Evolutionary conservation across 805 yeast species (phyloP).

Genomic region (Metahyphopichia silvanorum): DNA sequence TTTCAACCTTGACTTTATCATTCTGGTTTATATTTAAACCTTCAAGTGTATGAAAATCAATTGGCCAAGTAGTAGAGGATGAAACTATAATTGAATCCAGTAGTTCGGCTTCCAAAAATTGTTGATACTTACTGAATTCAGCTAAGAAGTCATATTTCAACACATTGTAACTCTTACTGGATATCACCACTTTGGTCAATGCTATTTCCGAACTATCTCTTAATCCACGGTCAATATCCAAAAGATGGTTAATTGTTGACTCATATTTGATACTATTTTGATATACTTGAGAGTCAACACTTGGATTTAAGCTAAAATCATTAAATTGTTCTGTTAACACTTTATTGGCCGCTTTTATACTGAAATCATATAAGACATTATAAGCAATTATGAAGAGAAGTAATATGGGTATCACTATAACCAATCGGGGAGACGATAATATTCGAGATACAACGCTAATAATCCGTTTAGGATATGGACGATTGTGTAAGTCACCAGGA

Average conservation of each 20-base stretch:
- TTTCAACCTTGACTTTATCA: constrained; percentile 7
- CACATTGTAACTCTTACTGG: constrained; percentile 5
- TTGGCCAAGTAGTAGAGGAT: constrained; percentile 8
- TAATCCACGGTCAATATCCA: constrained; percentile 1
- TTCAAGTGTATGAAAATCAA: constrained; percentile 1
- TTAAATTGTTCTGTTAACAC: constrained; percentile 12
- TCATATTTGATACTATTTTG: background rate
- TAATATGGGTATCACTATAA: constrained; percentile 29
- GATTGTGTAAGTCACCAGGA: no score
- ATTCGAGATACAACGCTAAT: constrained; percentile 11
- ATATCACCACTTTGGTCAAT: constrained; percentile 6
- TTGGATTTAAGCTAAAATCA: constrained; percentile 2
- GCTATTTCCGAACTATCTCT: constrained; percentile 3
- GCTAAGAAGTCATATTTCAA: constrained; percentile 10
- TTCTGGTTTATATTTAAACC: background rate
- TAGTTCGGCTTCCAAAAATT: constrained; percentile 1
- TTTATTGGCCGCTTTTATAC: constrained; percentile 23
- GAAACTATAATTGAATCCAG: constrained; percentile 8
- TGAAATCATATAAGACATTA: constrained; percentile 31
- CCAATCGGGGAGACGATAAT: constrained; percentile 23
- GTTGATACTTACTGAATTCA: constrained; percentile 5
- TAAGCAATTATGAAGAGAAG: constrained; percentile 31
- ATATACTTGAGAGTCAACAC: background rate
- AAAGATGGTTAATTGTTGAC: background rate
- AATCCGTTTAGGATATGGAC: constrained; percentile 1